Base-by-base conservation (phyloP, 768 basidiomycete genomes). In the Sporobolomyces pararoseus region DNA sequence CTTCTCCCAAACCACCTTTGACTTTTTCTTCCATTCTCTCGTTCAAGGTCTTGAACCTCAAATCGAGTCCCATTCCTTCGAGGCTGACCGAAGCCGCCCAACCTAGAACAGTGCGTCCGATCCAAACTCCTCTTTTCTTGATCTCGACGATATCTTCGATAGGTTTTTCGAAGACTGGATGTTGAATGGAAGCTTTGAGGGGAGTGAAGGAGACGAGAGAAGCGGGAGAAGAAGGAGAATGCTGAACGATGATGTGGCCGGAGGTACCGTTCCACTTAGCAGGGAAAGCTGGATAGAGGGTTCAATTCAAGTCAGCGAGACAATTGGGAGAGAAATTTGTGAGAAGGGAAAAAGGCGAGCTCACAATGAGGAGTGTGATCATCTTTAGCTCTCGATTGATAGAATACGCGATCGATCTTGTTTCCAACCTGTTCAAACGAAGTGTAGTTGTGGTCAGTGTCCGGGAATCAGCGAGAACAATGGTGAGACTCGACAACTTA, bases 71-170 rank as follows among this genome's bases (percentile, higher is more conserved):
- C 57, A 79, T 78, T 14, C 79, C 79, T 61, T 80, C 80, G 60
- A 82, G 72, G 27, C 80, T 79, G 39, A 80, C 78, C 19, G 77
- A 75, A 7, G 79, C 78, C 4, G 77, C 80, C 79, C 79, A 82
- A 0, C 80, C 80, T 31, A 82, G 78, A 3, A 79, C 78, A 13
- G 79, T 74, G 21, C 81, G 78, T 6, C 79, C 75, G 71, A 81
- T 78, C 35, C 78, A 78, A 35, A 82, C 78, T 50, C 80, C 79
- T 29, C 73, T 68, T 78, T 81, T 77, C 74, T 81, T 80, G 65
- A 82, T 72, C 73, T 82, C 81, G 59, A 80, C 79, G 44, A 82
- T 76, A 65, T 80, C 79, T 63, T 79, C 77, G 71, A 82, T 77
- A 16, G 77, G 71, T 57, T 73, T 67, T 23, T 75, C 64, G 59